Evolutionary conservation across 139 green algal genomes (phyloP).

Genomic region (Chlamydomonas sphaeroides): DNA sequence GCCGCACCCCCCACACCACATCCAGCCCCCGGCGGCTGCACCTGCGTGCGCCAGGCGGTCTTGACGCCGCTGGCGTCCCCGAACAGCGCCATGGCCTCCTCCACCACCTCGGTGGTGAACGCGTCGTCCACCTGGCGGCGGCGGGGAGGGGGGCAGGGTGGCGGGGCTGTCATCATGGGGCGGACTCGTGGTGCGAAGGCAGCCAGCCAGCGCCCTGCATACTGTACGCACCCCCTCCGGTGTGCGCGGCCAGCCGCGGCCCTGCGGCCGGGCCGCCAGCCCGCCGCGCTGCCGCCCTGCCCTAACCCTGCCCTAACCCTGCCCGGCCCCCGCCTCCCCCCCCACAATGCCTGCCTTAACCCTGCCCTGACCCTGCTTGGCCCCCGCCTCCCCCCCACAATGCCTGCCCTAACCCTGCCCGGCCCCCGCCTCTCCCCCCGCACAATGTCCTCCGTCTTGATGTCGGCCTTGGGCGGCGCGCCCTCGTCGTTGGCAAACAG

Average conservation of each 20-base stretch:
- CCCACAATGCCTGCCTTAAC: slow-evolving; percentile 3
- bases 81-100: slow-evolving; percentile 59
- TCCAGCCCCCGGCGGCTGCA: not conserved
- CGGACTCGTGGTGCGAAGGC: too few species aligned
- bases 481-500: slow-evolving; percentile 61
- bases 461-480: slow-evolving; percentile 39
- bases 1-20: not conserved
- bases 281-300: too few species aligned
- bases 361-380: not conserved
- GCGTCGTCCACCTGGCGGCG: slow-evolving; percentile 52
- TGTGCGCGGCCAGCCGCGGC: too few species aligned
- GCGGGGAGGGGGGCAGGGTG: not conserved
- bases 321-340: too few species aligned
- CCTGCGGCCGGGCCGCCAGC: too few species aligned
- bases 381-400: not conserved
- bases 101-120: slow-evolving; percentile 71
- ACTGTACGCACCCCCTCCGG: too few species aligned
- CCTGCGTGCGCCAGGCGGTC: slow-evolving; percentile 58
- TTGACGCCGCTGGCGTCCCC: slow-evolving; percentile 49
- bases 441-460: slow-evolving; percentile 48
- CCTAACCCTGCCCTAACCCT: too few species aligned
- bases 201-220: too few species aligned
- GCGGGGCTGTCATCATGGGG: too few species aligned
- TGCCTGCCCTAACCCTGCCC: not conserved
- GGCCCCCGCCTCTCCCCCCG: not conserved